A percentile compares a stretch with the other conserved stretches of the same genome.
Evolutionary conservation across 1,139 yeast species (phyloP).

Genomic region (Kodamaea sp.): DNA sequence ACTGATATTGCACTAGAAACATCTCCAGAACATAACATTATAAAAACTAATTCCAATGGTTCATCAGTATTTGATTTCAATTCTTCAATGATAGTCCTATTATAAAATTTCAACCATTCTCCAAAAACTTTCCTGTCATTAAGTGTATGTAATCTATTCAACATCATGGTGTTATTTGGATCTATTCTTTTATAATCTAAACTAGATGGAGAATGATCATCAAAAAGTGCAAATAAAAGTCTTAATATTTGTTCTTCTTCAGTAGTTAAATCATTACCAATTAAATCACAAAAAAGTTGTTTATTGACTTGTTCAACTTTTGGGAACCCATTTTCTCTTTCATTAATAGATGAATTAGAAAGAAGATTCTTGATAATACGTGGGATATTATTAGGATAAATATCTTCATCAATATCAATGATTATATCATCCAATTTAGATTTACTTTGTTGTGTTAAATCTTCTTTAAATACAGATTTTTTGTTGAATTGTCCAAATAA

Average conservation of each 20-base stretch:
- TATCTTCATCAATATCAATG: conserved; percentile 17
- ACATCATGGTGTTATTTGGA: conserved; percentile 20
- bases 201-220: conserved; percentile 19
- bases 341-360: conserved; percentile 14
- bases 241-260: conserved; percentile 30
- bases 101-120: conserved; percentile 32
- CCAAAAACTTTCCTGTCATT: conserved; percentile 45
- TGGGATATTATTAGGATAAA: conserved; percentile 19
- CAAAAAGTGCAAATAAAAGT: conserved; percentile 58
- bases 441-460: conserved; percentile 19
- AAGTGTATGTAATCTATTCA: conserved; percentile 19
- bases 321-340: conserved; percentile 28
- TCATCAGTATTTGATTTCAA: conserved; percentile 21
- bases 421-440: conserved; percentile 17
- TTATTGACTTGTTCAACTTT: conserved; percentile 17
- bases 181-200: conserved; percentile 12
- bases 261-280: conserved; percentile 11
- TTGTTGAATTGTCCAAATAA: conserved; percentile 52
- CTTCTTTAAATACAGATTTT: conserved; percentile 15
- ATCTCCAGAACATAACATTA: conserved; percentile 53
- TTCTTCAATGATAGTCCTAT: conserved; percentile 16
- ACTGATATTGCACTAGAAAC: conserved; percentile 56
- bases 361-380: conserved; percentile 20
- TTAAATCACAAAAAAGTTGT: conserved; percentile 25
- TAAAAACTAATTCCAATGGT: conserved; percentile 49